phyloP scores from a whole-genome alignment of 2,329 filamentous ascomycete species.

The Coniochaeta sp. region DNA sequence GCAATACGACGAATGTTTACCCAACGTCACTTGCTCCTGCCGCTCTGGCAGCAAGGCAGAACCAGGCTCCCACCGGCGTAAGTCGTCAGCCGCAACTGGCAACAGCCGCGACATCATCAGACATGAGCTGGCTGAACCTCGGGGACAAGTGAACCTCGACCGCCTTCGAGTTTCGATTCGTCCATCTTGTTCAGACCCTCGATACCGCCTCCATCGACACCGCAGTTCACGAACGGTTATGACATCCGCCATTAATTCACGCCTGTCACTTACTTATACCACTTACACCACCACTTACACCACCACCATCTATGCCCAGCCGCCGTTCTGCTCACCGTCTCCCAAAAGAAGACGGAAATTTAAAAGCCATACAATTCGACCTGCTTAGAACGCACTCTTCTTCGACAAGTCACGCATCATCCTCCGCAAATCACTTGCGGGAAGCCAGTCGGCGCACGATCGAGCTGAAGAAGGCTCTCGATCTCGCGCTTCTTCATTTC shows the following conservation, averaged over 20 bases:
- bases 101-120: conserved; percentile 44
- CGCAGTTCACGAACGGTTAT: not conserved
- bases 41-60: conserved; percentile 18
- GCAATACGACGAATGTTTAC: conserved; percentile 37
- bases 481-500: not conserved
- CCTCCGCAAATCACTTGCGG: not conserved
- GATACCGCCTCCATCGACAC: not conserved
- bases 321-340: not conserved
- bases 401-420: not conserved
- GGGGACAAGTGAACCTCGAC: conserved; percentile 32
- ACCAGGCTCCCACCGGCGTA: conserved; percentile 24
- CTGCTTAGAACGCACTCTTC: not conserved
- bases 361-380: not conserved
- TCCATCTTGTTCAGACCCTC: not conserved
- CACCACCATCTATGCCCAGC: not conserved
- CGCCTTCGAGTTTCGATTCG: not conserved
- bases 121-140: conserved; percentile 78
- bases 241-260: not conserved
- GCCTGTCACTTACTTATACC: not conserved
- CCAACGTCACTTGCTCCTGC: conserved; percentile 32
- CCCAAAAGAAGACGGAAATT: not conserved
- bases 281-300: too few species aligned
- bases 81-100: conserved; percentile 43
- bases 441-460: not conserved
- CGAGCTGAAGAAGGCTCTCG: not conserved